Percentiles rank a stretch among this genome's conserved stretches.
Conservation (phyloP, 1,284 basidiomycete genomes). For the Cutaneotrichosporon sp. region DNA sequence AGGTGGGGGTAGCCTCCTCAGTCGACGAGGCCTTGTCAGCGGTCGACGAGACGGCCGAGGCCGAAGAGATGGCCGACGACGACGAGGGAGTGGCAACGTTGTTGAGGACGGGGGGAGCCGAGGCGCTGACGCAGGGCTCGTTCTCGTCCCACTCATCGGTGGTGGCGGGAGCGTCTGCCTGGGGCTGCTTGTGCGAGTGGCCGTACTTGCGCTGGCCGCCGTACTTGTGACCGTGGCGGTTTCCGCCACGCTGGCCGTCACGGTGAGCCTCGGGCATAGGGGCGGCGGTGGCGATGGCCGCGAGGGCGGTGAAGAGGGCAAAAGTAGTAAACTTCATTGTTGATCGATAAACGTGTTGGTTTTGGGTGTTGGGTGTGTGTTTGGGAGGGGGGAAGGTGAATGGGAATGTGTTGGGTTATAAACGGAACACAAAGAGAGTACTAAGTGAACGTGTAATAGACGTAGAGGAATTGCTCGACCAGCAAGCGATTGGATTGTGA, state of each 20-base stretch:
- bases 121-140: background rate
- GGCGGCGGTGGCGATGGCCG: background rate
- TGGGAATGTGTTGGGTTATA: background rate
- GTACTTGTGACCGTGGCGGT: constrained; percentile 12
- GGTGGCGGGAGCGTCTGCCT: background rate
- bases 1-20: background rate
- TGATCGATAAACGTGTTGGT: background rate
- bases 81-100: too few relatives aligned
- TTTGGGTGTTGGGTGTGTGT: background rate
- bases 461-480: background rate
- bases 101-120: background rate
- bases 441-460: background rate
- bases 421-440: background rate
- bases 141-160: constrained; percentile 7
- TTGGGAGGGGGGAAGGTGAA: too few relatives aligned
- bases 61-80: background rate
- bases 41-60: background rate
- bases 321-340: constrained; percentile 5
- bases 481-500: background rate
- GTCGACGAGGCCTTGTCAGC: background rate
- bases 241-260: background rate
- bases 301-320: constrained; percentile 1
- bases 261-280: constrained; percentile 8
- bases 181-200: constrained; percentile 6
- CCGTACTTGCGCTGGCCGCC: background rate